Evolutionary conservation across 768 basidiomycete species (phyloP), one percentile per base, ranked within the genome.

Genomic region (Tulasnella sp.): DNA sequence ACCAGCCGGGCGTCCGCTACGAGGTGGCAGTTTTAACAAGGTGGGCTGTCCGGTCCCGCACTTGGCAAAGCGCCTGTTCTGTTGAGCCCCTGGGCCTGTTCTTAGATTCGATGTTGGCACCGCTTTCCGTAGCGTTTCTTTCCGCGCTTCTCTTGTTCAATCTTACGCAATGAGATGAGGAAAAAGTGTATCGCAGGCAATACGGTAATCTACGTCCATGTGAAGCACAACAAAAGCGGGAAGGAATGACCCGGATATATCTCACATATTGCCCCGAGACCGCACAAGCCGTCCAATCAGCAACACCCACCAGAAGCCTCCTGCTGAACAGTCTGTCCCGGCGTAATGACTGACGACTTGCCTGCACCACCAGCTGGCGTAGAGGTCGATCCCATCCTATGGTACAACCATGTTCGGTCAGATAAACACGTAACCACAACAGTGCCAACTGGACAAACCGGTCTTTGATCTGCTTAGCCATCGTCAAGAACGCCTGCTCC

Each of bases 401-500:
- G 34, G 42, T 21, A 17, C 0, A 25, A 4, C 11, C 8, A 31
- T 32, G 2, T 15, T 41, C 15, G 39, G 55, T 43, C 43, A 32
- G 19, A 39, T 25, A 34, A 48, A 57, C 5, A 23, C 9, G 57
- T 11, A 23, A 48, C 40, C 5, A 35, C 41, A 36, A 12, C 29
- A 19, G 19, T 23, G 11, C 7, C 15, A 35, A 36, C 9, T 19
- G 2, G 27, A 62, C 79, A 31, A 65, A 85, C 87, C 87, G 81
- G 70, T 91, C 88, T 69, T 91, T 90, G 68, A 91, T 90, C 72
- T 90, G 88, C 76, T 94, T 88, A 3, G 96, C 93, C 80, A 99
- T 89, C 29, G 92, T 93, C 76, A 97, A 83, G 81, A 99, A 99
- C 4, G 96, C 93, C 71, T 99, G 91, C 70, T 99, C 96, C 59